Evolutionary conservation across 2,329 filamentous ascomycete species (phyloP).

Genomic region (Epichloe uncinata): DNA sequence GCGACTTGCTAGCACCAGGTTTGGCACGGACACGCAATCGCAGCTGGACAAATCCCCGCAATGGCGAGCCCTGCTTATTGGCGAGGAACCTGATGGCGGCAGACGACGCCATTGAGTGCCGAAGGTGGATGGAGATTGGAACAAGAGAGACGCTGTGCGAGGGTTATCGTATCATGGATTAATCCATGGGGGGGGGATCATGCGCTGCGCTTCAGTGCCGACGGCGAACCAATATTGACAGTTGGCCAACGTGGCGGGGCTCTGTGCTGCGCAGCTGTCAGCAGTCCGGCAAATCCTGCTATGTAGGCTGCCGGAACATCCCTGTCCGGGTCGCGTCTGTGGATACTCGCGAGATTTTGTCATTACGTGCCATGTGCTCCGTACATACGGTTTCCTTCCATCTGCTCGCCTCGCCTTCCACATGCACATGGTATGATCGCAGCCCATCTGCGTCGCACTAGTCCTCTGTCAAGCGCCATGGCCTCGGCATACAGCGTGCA

Average conservation of each 20-base stretch:
- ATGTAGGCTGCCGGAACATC: not conserved
- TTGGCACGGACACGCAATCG: constrained; percentile 56
- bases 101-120: constrained; percentile 14
- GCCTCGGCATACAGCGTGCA: constrained; percentile 26
- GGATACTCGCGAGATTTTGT: not conserved
- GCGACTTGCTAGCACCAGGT: constrained; percentile 46
- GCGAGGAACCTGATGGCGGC: constrained; percentile 33
- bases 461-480: constrained; percentile 21
- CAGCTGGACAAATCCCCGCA: constrained; percentile 37
- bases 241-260: not conserved
- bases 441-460: constrained; percentile 11
- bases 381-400: not conserved
- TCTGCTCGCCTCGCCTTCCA: not conserved
- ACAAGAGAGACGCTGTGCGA: too few species aligned
- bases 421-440: constrained; percentile 13
- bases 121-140: not conserved
- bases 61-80: constrained; percentile 30
- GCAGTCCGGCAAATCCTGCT: too few species aligned
- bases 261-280: not conserved
- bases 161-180: too few species aligned
- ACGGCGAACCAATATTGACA: not conserved
- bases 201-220: not conserved
- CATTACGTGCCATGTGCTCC: too few species aligned
- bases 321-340: not conserved
- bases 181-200: too few species aligned